Percentiles rank a stretch among this genome's conserved stretches.
Evolutionary conservation across 768 basidiomycete genomes (phyloP).

Genomic region (Trichaptum fuscoviolaceum): DNA sequence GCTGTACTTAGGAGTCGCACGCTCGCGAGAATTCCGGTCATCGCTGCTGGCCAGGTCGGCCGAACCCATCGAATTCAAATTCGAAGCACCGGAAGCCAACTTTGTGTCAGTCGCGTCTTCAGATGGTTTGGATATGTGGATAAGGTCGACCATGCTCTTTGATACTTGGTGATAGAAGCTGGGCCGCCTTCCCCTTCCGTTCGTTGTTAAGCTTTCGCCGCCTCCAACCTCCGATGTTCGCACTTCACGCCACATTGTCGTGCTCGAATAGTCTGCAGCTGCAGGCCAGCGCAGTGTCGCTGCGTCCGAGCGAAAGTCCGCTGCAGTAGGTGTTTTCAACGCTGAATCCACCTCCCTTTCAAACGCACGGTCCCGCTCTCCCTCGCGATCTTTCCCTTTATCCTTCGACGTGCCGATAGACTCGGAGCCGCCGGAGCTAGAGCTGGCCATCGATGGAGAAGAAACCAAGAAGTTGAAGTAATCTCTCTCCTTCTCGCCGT

Average conservation of each 20-base stretch:
- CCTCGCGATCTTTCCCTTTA: not conserved
- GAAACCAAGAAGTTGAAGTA: not conserved
- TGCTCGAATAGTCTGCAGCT: not conserved
- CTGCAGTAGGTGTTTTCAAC: not conserved
- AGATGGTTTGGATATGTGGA: constrained; percentile 11
- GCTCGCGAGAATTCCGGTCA: not conserved
- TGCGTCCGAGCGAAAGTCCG: constrained; percentile 2
- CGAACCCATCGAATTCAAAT: constrained; percentile 17
- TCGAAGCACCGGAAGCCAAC: not conserved
- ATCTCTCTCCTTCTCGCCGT: not conserved
- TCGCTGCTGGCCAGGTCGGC: constrained; percentile 10
- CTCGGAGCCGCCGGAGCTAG: not conserved
- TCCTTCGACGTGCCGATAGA: not conserved
- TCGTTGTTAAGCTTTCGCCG: not conserved
- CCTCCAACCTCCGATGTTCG: not conserved
- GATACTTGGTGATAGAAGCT: constrained; percentile 56
- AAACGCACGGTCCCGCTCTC: not conserved
- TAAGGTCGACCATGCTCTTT: constrained; percentile 58
- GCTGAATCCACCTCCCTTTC: constrained; percentile 9
- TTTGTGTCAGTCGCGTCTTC: constrained; percentile 3
- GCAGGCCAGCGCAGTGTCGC: not conserved
- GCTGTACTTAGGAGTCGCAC: not conserved
- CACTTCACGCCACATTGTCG: not conserved
- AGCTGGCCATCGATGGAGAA: not conserved
- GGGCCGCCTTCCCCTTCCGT: constrained; percentile 23